These are phyloP conservation scores for Stemphylium beticola DNA, from an alignment of 2,329 filamentous ascomycete species.

Conservation along the genomic window DNA sequence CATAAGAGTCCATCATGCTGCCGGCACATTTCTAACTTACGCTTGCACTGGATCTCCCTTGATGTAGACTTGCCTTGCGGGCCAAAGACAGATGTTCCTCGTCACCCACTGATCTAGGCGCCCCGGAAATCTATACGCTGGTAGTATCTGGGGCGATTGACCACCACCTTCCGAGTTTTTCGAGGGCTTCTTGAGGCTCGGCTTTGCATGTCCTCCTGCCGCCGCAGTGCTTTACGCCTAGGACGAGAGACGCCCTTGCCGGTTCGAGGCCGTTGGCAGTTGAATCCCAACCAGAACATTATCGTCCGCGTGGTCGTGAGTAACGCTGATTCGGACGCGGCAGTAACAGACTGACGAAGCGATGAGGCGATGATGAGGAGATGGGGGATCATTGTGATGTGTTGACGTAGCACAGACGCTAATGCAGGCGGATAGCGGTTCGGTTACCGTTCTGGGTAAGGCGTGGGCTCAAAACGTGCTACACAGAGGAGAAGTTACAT, in stretches of 20 bases:
- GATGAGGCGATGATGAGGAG: not conserved
- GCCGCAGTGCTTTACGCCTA: slow-evolving; percentile 36
- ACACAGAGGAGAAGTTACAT: not conserved
- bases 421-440: not conserved
- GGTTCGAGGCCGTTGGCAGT: slow-evolving; percentile 35
- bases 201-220: slow-evolving; percentile 28
- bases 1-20: not conserved
- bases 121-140: not conserved
- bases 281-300: slow-evolving; percentile 34
- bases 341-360: slow-evolving; percentile 19
- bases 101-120: not conserved
- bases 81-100: not conserved
- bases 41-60: not conserved
- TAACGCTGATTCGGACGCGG: slow-evolving; percentile 28
- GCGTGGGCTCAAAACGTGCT: not conserved
- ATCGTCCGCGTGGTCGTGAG: slow-evolving; percentile 26
- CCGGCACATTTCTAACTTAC: not conserved
- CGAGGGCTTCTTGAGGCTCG: slow-evolving; percentile 26
- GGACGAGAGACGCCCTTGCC: slow-evolving; percentile 43
- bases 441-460: not conserved
- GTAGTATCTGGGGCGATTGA: slow-evolving; percentile 20
- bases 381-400: too few relatives aligned
- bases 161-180: slow-evolving; percentile 38
- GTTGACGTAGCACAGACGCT: not conserved
- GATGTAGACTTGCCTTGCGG: not conserved